phyloP scores from a whole-genome alignment of 768 basidiomycete genomes.

The Lentinula sp. region DNA sequence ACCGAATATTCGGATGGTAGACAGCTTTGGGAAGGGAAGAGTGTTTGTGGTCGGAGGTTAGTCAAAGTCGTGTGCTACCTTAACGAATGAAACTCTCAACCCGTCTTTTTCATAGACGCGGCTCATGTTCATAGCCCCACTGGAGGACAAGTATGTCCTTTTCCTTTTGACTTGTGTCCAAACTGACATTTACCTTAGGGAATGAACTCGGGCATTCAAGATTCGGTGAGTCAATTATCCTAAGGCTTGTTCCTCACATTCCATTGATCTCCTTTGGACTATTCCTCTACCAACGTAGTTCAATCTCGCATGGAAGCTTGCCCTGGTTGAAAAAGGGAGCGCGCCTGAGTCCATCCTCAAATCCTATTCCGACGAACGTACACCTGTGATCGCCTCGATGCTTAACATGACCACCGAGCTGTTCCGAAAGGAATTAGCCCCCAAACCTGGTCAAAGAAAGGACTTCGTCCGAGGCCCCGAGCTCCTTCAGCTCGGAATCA shows the following conservation, averaged over 20 bases:
- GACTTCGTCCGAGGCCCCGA: slow-evolving; percentile 8
- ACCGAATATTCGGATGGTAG: slow-evolving; percentile 42
- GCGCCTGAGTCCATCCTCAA: slow-evolving; percentile 29
- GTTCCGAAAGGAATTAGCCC: slow-evolving; percentile 16
- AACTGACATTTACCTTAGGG: slow-evolving; percentile 19
- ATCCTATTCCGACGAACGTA: slow-evolving; percentile 35
- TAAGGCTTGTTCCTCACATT: background rate
- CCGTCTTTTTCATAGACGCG: slow-evolving; percentile 27
- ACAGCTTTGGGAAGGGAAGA: slow-evolving; percentile 33
- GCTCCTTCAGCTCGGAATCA: slow-evolving; percentile 34
- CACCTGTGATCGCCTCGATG: slow-evolving; percentile 41
- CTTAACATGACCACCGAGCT: slow-evolving; percentile 29
- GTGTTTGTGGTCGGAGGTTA: slow-evolving; percentile 45
- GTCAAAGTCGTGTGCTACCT: background rate
- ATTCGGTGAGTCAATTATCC: slow-evolving; percentile 21
- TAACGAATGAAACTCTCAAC: background rate
- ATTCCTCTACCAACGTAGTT: slow-evolving; percentile 14
- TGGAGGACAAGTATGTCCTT: slow-evolving; percentile 28
- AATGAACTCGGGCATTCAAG: slow-evolving; percentile 29
- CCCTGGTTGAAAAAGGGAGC: slow-evolving; percentile 30
- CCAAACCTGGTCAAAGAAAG: background rate
- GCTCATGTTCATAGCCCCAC: slow-evolving; percentile 41
- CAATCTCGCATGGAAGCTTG: slow-evolving; percentile 41
- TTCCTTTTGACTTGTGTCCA: background rate
- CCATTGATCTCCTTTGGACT: background rate